Conservation (phyloP, 371 early-diverging fungal genomes). For the Apophysomyces variabilis region DNA sequence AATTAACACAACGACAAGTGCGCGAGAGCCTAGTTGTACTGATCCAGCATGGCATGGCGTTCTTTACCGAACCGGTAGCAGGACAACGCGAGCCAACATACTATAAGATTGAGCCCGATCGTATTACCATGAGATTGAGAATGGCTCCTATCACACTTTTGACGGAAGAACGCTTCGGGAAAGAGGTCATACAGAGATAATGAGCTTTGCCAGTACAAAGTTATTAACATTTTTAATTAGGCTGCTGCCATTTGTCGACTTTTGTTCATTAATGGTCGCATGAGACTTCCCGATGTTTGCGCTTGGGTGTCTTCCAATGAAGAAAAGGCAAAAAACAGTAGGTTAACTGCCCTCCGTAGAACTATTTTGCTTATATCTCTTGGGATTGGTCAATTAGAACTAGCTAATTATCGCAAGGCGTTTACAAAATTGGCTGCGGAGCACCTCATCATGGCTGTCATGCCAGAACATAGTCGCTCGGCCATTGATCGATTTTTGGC, state of each 20-base stretch:
- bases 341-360: constrained; percentile 14
- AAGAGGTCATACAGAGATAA: constrained; percentile 50
- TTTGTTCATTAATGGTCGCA: constrained; percentile 39
- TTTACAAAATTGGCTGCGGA: constrained; percentile 65
- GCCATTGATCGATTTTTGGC: constrained; percentile 65
- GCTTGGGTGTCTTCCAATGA: constrained; percentile 37
- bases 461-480: constrained; percentile 68
- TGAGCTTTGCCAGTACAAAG: no score
- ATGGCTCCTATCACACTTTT: constrained; percentile 68
- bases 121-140: constrained; percentile 67
- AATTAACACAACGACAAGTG: constrained; percentile 37
- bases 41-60: constrained; percentile 47
- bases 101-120: constrained; percentile 62
- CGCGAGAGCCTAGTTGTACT: constrained; percentile 45
- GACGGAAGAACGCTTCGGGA: constrained; percentile 67
- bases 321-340: constrained; percentile 32
- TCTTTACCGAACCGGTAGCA: constrained; percentile 59
- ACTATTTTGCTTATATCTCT: constrained; percentile 8
- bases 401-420: constrained; percentile 35
- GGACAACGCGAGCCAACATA: constrained; percentile 64
- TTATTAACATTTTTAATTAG: constrained; percentile 14
- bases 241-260: constrained; percentile 33
- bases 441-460: constrained; percentile 63
- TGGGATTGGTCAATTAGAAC: constrained; percentile 24
- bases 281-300: constrained; percentile 34